Percentiles rank a stretch among this genome's conserved stretches.
These are phyloP conservation scores for Mucor piriformis DNA, from an alignment of 371 early-diverging fungal species.

Conservation along the genomic window DNA sequence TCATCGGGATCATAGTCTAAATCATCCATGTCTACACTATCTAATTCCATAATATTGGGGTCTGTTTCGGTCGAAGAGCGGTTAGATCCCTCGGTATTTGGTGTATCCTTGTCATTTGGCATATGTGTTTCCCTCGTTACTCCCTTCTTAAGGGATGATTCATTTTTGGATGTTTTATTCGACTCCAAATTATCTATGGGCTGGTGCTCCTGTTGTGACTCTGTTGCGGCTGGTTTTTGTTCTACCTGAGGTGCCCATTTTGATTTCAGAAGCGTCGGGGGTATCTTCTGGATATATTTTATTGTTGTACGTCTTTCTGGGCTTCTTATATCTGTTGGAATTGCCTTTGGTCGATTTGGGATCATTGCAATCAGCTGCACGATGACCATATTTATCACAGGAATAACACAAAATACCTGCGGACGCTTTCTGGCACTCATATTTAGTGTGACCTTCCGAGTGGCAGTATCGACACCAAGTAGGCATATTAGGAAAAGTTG, in stretches of 20 bases:
- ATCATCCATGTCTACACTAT: not conserved
- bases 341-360: not conserved
- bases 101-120: no score
- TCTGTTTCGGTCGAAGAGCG: constrained; percentile 11
- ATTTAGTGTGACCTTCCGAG: constrained; percentile 5
- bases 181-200: no score
- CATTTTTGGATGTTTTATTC: no score
- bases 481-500: not conserved
- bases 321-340: not conserved
- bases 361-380: not conserved
- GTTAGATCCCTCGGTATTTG: no score
- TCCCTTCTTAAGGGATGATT: no score
- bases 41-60: no score
- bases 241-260: not conserved
- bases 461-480: constrained; percentile 7
- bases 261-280: not conserved
- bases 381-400: not conserved
- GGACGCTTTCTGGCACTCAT: not conserved
- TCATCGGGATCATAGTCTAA: not conserved
- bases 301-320: not conserved
- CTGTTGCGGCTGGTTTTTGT: not conserved
- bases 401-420: not conserved
- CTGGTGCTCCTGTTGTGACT: no score
- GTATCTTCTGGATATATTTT: not conserved
- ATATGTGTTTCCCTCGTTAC: no score